These are phyloP conservation scores for Termitomyces sp. DNA, from an alignment of 768 basidiomycete species.

Conservation along the genomic window DNA sequence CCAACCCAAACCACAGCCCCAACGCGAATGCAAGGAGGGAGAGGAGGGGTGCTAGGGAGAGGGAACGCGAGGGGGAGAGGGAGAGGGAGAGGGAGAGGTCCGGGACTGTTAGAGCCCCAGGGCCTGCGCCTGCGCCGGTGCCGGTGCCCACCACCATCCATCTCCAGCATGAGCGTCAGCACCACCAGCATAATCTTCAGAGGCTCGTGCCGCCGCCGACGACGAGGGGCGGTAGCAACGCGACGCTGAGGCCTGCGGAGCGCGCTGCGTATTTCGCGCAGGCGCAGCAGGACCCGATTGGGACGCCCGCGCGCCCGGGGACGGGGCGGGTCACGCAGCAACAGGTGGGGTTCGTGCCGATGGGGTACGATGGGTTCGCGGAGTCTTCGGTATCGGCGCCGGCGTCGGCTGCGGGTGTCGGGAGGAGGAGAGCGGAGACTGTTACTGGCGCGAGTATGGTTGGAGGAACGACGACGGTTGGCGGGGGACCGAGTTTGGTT, in stretches of 20 bases:
- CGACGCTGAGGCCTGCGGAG: neutral
- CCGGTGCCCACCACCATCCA: too few species aligned
- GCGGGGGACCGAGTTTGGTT: neutral
- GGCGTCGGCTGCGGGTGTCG: neutral
- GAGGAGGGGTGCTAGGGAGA: slow-evolving; percentile 3
- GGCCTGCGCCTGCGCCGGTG: neutral
- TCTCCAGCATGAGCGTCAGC: too few species aligned
- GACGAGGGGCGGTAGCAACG: neutral
- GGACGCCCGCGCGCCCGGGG: slow-evolving; percentile 2
- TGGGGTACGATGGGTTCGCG: neutral
- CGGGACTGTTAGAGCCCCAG: neutral
- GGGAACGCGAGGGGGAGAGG: slow-evolving; percentile 1
- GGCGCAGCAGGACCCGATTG: slow-evolving; percentile 3
- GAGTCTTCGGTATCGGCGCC: neutral
- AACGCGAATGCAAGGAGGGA: slow-evolving; percentile 4
- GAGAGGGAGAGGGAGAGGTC: neutral
- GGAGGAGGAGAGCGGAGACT: slow-evolving; percentile 11
- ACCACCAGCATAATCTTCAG: neutral
- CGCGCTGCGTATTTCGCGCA: neutral
- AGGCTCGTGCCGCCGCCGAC: neutral
- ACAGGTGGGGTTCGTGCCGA: neutral
- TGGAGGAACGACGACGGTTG: neutral
- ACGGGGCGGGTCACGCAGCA: neutral
- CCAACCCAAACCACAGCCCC: too few species aligned
- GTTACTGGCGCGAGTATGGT: slow-evolving; percentile 10